Evolutionary conservation across 768 basidiomycete genomes (phyloP), one percentile per base, ranked within the genome.

Genomic region (Leccinellum luteum): DNA sequence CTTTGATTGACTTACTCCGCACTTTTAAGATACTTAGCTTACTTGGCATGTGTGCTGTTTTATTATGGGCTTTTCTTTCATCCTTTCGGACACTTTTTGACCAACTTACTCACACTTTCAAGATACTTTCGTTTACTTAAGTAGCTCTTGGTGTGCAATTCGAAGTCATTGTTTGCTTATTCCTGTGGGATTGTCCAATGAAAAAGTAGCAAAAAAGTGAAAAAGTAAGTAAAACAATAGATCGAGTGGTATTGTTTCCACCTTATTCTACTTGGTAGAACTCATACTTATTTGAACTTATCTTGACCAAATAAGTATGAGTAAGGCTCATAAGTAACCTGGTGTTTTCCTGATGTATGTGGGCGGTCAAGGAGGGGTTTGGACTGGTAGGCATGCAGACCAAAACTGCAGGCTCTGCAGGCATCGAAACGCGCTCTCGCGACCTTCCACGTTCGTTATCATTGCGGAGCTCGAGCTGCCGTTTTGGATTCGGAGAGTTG

Each of bases 401-500:
- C 48, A 47, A 51, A 32, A 21, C 14, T 23, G 30, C n/a, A 32
- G 13, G 30, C 10, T 35, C 47, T 1, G 14, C 3, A 13, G 17
- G 51, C 23, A 8, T 3, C 28, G 4, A 27, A 6, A 6, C 28
- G 7, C 45, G 21, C 7, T 10, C 54, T 10, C 52, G 49, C 1
- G 12, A n/a, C 14, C 48, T 1, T 51, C 54, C 6, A 32, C 57
- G 5, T 47, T 64, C 2, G 60, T 78, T 0, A 70, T 79, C 32
- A 74, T 82, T 12, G 74, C 80, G 1, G 82, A 84, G 53, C 73
- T 90, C 21, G 76, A 77, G 14, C 62, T 89, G 51, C 87, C 89
- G 2, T 58, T 65, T 19, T 89, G 88, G 89, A 81, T 81, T 48
- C 74, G 76, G 8, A 78, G 75, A 55, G 77, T 79, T 19, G 85